A percentile compares a stretch with the other conserved stretches of the same genome.
Evolutionary conservation across 225 moss, liverwort and hornwort genomes (phyloP).

Genomic region (Lunularia cruciata): DNA sequence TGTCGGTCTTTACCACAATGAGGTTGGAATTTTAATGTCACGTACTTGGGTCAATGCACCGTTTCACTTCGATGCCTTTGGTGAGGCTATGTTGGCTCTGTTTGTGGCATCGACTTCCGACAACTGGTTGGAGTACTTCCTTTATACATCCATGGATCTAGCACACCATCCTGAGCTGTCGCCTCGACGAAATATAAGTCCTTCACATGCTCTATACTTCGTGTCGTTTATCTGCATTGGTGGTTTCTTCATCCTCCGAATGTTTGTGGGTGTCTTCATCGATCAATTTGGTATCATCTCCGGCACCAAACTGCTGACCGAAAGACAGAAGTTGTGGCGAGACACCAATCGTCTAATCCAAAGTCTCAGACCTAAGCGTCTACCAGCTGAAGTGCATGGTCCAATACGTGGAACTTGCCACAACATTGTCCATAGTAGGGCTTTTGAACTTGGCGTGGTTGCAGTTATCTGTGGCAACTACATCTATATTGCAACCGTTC

Average conservation of each 20-base stretch:
- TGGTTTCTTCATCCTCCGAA: constrained; percentile 64
- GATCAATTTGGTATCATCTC: constrained; percentile 94
- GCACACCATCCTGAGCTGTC: constrained; percentile 45
- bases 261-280: constrained; percentile 82
- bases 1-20: constrained; percentile 56
- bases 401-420: constrained; percentile 30
- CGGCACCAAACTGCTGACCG: constrained; percentile 76
- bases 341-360: constrained; percentile 96
- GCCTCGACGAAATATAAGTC: constrained; percentile 45
- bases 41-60: constrained; percentile 71
- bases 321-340: constrained; percentile 84
- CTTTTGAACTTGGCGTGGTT: constrained; percentile 43
- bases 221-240: constrained; percentile 63
- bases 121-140: constrained; percentile 70
- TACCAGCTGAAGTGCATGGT: constrained; percentile 35
- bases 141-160: constrained; percentile 56
- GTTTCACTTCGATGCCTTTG: constrained; percentile 79
- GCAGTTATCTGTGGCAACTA: constrained; percentile 49
- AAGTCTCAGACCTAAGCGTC: constrained; percentile 51
- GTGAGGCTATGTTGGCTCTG: constrained; percentile 71
- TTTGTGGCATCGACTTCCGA: constrained; percentile 86
- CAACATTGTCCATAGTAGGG: constrained; percentile 40
- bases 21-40: constrained; percentile 47
- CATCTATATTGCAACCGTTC: constrained; percentile 46
- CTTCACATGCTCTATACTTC: constrained; percentile 49